Percentiles rank a stretch among this genome's conserved stretches.
phyloP scores from a whole-genome alignment of 1,284 basidiomycete genomes.

The Salmacisia buchloeana region DNA sequence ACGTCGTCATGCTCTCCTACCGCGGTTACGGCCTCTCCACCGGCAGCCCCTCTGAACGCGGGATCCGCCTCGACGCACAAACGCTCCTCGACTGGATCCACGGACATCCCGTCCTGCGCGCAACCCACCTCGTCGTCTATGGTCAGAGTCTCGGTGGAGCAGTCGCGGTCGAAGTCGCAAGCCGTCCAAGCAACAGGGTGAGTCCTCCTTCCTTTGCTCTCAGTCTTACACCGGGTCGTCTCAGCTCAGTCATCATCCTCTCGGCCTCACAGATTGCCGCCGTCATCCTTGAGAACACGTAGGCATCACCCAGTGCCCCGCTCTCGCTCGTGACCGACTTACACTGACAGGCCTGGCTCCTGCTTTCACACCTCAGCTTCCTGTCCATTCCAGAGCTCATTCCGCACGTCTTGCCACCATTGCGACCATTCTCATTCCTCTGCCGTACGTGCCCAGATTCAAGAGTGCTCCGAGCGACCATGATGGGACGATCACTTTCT shows the following conservation, averaged over 20 bases:
- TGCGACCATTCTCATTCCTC: slow-evolving; percentile 71
- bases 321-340: not conserved
- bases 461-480: not conserved
- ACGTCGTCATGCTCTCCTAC: slow-evolving; percentile 82
- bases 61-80: slow-evolving; percentile 68
- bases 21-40: slow-evolving; percentile 82
- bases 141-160: slow-evolving; percentile 97
- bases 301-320: not conserved
- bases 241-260: not conserved
- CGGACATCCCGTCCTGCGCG: slow-evolving; percentile 63
- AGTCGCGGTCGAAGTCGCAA: slow-evolving; percentile 80
- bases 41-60: slow-evolving; percentile 75
- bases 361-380: slow-evolving; percentile 21
- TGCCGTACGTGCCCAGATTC: slow-evolving; percentile 54
- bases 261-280: slow-evolving; percentile 59
- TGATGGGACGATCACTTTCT: not conserved
- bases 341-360: not conserved
- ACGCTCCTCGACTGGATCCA: slow-evolving; percentile 68
- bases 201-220: not conserved
- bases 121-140: slow-evolving; percentile 59
- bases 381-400: slow-evolving; percentile 45
- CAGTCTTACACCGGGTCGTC: not conserved
- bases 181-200: slow-evolving; percentile 63
- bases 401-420: slow-evolving; percentile 71
- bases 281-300: slow-evolving; percentile 76